Conservation (phyloP, 139 green algal genomes). For the Coelastrella sp. region DNA sequence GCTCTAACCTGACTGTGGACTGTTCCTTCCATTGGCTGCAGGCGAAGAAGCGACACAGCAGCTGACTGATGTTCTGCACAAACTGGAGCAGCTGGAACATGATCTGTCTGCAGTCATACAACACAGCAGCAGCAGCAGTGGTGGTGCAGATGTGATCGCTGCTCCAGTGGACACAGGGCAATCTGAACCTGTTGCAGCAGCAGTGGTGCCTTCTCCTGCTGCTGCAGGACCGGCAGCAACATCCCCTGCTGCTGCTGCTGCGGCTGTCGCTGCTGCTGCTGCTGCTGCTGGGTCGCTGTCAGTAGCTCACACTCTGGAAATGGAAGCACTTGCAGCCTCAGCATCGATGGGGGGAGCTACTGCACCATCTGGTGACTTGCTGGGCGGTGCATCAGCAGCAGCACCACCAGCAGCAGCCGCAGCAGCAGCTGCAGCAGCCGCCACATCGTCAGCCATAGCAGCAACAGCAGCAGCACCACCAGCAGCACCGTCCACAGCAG, state of each 20-base stretch:
- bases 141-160: not conserved
- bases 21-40: not conserved
- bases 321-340: constrained; percentile 34
- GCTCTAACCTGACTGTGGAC: not conserved
- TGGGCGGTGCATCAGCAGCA: constrained; percentile 9
- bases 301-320: constrained; percentile 10
- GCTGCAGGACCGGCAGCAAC: not conserved
- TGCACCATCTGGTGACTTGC: not conserved
- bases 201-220: not conserved
- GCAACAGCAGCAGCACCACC: not conserved
- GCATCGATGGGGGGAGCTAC: constrained; percentile 27
- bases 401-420: not conserved
- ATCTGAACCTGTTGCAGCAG: not conserved
- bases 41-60: constrained; percentile 38
- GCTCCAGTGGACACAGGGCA: not conserved
- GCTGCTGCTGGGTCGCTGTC: not conserved
- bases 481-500: not conserved
- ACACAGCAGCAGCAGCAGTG: constrained; percentile 17
- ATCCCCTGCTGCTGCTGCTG: not conserved
- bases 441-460: not conserved
- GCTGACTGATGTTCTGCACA: constrained; percentile 37
- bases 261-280: constrained; percentile 4
- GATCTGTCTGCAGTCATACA: constrained; percentile 37
- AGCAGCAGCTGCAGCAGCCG: not conserved
- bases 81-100: constrained; percentile 45